Evolutionary conservation across 139 green algal species (phyloP).

Genomic region (Choricystis sp.): DNA sequence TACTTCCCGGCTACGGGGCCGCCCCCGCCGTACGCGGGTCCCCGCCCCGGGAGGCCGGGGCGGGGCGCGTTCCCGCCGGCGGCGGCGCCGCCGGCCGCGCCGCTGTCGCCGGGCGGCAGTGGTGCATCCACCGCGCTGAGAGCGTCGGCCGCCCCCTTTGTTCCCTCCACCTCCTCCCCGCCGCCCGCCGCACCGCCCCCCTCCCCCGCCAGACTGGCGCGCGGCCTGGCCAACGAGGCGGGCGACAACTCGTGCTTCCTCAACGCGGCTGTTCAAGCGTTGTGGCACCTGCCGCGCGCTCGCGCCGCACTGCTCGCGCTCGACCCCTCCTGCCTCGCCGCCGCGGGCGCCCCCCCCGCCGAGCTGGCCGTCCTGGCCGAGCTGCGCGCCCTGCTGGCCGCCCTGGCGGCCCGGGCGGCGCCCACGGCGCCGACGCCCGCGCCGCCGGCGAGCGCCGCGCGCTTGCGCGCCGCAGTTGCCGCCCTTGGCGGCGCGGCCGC

Average conservation of each 20-base stretch:
- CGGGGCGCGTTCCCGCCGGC: too few relatives aligned
- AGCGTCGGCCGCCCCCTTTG: not conserved
- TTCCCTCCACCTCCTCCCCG: not conserved
- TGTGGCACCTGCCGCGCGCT: conserved; percentile 48
- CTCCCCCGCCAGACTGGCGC: not conserved
- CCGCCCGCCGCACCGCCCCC: too few relatives aligned
- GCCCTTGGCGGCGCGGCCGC: conserved; percentile 20
- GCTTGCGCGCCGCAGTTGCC: conserved; percentile 51
- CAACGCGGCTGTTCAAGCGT: conserved; percentile 54
- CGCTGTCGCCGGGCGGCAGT: not conserved
- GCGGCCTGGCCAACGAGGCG: conserved; percentile 2
- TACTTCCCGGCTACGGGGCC: too few relatives aligned
- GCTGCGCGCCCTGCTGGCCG: conserved; percentile 26
- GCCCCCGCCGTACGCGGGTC: too few relatives aligned
- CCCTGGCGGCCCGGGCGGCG: not conserved
- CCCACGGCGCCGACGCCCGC: too few relatives aligned
- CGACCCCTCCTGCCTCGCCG: not conserved
- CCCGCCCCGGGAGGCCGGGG: too few relatives aligned
- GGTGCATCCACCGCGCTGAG: not conserved
- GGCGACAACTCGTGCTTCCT: conserved; percentile 62
- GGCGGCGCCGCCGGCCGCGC: too few relatives aligned
- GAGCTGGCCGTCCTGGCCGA: conserved; percentile 27
- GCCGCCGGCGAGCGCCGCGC: conserved; percentile 7
- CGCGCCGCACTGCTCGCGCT: conserved; percentile 23
- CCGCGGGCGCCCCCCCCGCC: conserved; percentile 1